Base-by-base conservation (phyloP, 345 rosid species). In the Pugionium dolabratum region DNA sequence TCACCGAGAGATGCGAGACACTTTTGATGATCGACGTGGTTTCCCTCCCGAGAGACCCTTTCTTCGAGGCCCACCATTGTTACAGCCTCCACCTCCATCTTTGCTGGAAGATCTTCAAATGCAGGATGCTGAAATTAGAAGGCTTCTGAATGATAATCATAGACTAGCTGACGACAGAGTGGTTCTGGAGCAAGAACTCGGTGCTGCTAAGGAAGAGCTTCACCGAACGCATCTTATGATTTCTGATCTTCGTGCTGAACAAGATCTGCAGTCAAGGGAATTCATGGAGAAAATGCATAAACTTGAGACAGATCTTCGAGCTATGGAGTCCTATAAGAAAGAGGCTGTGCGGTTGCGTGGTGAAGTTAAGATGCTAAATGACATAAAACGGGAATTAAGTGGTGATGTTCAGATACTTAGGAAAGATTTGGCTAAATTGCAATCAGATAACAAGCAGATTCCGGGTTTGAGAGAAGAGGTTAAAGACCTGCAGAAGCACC, bases 61-160 rank as follows among this genome's bases (percentile, higher is more conserved):
- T 61, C 56, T 80, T 11, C 84, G 86, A 28, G 98, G 81, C 28
- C 96, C 85, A 63, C 91, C 82, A 60, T 2, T 85, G 35, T 86
- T 81, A 42, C 84, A 77, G 7, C 93, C 86, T 30, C 98, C 89
- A 34, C 90, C 87, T 51, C 88, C 85, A 42, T 64, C 90, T 59
- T 67, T 90, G 82, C 86, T 90, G 71, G 97, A 90, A 62, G 99
- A 94, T 71, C 91, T 94, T 47, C 95, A 88, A 59, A 74, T 83
- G 37, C 99, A 86, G 62, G 91, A 87, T 41, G 83, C 55, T 58
- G 97, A 94, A 75, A 81, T 90, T 3, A 79, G 84, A 55, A 78
- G 93, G 82, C 85, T 94, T 43, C 78, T 90, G 77, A 69, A 52
- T 67, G 99, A 90, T 62, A 90, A 87, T 64, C 92, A 79, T 39